These are phyloP conservation scores for Colletotrichum karsti DNA, from an alignment of 2,329 filamentous ascomycete genomes.

Conservation along the genomic window DNA sequence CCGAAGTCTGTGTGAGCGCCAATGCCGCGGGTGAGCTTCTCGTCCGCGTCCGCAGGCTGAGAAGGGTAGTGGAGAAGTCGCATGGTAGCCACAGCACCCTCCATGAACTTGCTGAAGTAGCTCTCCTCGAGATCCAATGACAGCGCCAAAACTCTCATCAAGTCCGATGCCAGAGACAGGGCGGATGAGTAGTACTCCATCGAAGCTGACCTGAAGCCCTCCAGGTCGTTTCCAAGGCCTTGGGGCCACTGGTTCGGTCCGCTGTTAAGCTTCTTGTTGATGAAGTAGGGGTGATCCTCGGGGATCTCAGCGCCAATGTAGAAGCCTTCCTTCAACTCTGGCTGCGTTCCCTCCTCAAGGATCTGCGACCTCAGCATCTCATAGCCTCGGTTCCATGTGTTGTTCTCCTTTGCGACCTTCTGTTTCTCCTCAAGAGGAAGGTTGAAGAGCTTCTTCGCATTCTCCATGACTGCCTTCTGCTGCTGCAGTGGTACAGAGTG, in stretches of 20 bases:
- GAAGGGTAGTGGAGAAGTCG: constrained; percentile 60
- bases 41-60: constrained; percentile 42
- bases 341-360: constrained; percentile 50
- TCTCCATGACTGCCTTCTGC: constrained; percentile 49
- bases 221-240: constrained; percentile 37
- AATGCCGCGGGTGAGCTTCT: constrained; percentile 44
- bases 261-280: constrained; percentile 47
- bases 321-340: constrained; percentile 57
- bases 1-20: constrained; percentile 66
- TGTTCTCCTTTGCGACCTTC: constrained; percentile 45
- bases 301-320: constrained; percentile 51
- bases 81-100: constrained; percentile 52
- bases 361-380: constrained; percentile 56
- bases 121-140: constrained; percentile 49
- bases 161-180: constrained; percentile 45
- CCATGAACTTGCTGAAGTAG: constrained; percentile 52
- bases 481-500: constrained; percentile 52
- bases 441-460: constrained; percentile 55
- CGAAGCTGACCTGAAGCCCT: constrained; percentile 45
- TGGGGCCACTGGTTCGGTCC: constrained; percentile 54
- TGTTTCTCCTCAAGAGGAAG: constrained; percentile 52
- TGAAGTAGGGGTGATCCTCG: constrained; percentile 48
- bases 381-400: constrained; percentile 57
- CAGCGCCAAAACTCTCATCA: constrained; percentile 51
- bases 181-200: constrained; percentile 50